Percentiles rank a stretch among this genome's conserved stretches.
These are phyloP conservation scores for Eruca vesicaria DNA, from an alignment of 441 rosid species.

Conservation along the genomic window DNA sequence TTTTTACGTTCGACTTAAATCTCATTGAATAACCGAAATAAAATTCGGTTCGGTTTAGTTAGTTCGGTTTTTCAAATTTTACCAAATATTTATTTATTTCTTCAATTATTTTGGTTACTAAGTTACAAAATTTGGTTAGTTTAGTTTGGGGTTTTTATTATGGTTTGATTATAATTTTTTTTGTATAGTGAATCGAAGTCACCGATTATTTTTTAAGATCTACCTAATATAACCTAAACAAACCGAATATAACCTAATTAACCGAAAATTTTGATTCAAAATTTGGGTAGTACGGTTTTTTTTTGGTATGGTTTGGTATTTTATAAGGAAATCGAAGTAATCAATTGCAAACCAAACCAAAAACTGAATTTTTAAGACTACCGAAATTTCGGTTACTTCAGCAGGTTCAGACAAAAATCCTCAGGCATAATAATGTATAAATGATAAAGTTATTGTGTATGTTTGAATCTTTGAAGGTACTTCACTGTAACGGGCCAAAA, in stretches of 20 bases:
- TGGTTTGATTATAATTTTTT: not conserved
- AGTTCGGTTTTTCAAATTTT: not conserved
- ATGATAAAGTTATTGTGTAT: not conserved
- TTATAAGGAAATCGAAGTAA: too few species aligned
- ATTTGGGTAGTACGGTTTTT: too few species aligned
- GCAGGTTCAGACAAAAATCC: not conserved
- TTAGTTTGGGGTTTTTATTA: not conserved
- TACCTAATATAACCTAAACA: too few species aligned
- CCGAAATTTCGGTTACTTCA: not conserved
- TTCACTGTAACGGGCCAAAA: conserved; percentile 52
- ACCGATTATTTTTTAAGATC: too few species aligned
- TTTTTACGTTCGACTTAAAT: not conserved
- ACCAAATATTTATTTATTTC: not conserved
- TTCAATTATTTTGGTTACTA: not conserved
- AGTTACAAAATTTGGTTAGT: too few species aligned
- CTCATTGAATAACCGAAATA: not conserved
- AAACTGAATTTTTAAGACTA: too few species aligned
- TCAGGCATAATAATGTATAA: not conserved
- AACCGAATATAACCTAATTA: too few species aligned
- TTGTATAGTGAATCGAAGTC: not conserved
- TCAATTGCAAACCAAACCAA: too few species aligned
- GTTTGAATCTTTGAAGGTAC: conserved; percentile 35
- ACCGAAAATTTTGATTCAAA: too few species aligned
- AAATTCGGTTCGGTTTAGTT: not conserved
- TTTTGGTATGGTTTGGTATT: too few species aligned